These are phyloP conservation scores for Daedaleopsis sinensis DNA, from an alignment of 768 basidiomycete species.

Conservation along the genomic window DNA sequence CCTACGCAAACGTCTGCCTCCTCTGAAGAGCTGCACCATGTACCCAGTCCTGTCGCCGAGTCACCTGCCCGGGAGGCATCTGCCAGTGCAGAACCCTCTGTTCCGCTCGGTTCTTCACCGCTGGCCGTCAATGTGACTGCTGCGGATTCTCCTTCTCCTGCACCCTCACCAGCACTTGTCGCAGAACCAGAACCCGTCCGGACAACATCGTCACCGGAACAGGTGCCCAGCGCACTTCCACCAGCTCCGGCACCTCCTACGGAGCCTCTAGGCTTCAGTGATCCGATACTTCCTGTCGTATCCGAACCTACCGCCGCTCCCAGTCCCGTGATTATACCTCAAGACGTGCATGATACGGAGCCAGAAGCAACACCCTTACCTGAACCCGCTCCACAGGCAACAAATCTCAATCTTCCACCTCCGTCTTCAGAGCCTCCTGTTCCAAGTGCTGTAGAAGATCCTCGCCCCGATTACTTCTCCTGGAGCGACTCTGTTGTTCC, in stretches of 20 bases:
- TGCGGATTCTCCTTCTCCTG: slow-evolving; percentile 14
- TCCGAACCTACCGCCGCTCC: slow-evolving; percentile 3
- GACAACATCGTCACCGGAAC: slow-evolving; percentile 14
- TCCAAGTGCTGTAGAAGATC: slow-evolving; percentile 13
- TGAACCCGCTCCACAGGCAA: slow-evolving; percentile 9
- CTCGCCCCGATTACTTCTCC: slow-evolving; percentile 27
- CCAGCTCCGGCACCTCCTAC: slow-evolving; percentile 2
- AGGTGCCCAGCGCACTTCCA: slow-evolving; percentile 1
- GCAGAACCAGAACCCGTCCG: neutral
- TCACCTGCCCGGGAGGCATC: slow-evolving; percentile 64
- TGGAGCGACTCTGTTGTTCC: slow-evolving; percentile 22
- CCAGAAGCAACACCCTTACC: neutral
- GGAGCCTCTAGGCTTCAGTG: slow-evolving; percentile 15
- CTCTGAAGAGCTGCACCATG: slow-evolving; percentile 21
- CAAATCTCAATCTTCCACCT: neutral
- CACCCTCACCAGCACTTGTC: neutral
- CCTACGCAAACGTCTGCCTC: slow-evolving; percentile 32
- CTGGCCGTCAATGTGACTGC: slow-evolving; percentile 21
- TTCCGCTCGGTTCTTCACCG: slow-evolving; percentile 28
- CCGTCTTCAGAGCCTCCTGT: slow-evolving; percentile 3
- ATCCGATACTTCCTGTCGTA: slow-evolving; percentile 11
- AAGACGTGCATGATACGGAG: slow-evolving; percentile 1
- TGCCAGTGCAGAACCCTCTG: slow-evolving; percentile 29
- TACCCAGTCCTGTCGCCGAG: slow-evolving; percentile 71
- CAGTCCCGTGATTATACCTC: slow-evolving; percentile 3